Evolutionary conservation across 345 rosid species (phyloP).

Genomic region (Angophora floribunda): DNA sequence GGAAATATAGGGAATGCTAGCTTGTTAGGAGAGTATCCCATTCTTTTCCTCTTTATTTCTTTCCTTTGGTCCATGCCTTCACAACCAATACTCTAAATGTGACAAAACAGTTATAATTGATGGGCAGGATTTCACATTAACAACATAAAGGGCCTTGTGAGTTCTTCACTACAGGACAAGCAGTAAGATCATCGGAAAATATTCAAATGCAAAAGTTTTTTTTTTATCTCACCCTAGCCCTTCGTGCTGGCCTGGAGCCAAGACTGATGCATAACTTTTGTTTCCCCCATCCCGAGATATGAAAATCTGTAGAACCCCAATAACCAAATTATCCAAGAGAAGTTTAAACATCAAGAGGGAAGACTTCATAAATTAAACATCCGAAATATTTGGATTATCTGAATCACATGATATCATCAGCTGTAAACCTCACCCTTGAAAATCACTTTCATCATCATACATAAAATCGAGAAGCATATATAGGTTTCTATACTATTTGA

Average conservation of each 20-base stretch:
- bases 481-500: neutral
- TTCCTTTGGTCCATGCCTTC: neutral
- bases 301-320: slow-evolving; percentile 56
- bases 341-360: neutral
- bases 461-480: neutral
- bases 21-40: neutral
- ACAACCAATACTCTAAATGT: neutral
- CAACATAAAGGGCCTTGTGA: neutral
- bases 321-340: neutral
- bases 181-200: neutral
- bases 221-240: slow-evolving; percentile 60
- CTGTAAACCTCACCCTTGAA: neutral
- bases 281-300: slow-evolving; percentile 89
- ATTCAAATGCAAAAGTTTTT: neutral
- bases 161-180: neutral
- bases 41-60: neutral
- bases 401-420: neutral
- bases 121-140: neutral
- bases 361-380: neutral
- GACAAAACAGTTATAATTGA: neutral
- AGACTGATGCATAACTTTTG: slow-evolving; percentile 80
- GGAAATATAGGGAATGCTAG: neutral
- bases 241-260: slow-evolving; percentile 97
- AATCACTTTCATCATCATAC: neutral
- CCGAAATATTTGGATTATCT: neutral